These are phyloP conservation scores for Hypomontagnella monticulosa DNA, from an alignment of 495 filamentous ascomycete species.

Conservation along the genomic window DNA sequence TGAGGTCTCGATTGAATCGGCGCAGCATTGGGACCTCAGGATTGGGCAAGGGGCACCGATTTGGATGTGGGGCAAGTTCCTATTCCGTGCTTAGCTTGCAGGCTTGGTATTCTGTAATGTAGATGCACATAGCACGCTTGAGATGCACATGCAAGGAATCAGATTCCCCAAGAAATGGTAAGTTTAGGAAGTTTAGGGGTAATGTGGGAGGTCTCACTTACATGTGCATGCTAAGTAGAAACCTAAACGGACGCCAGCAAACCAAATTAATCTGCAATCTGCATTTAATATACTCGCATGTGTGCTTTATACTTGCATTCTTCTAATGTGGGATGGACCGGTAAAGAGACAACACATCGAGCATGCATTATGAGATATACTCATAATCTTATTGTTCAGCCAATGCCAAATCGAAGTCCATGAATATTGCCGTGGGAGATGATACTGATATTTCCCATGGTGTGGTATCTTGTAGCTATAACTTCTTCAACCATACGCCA, in stretches of 20 bases:
- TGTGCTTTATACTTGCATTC: too few species aligned
- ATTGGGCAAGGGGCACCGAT: conserved; percentile 18
- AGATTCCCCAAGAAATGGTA: conserved; percentile 6
- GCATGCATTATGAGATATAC: too few species aligned
- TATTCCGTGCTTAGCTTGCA: conserved; percentile 21
- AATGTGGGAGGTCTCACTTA: conserved; percentile 1
- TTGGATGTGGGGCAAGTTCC: conserved; percentile 13
- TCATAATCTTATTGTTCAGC: too few species aligned
- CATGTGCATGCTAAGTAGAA: background rate
- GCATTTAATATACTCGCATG: too few species aligned
- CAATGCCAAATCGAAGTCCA: too few species aligned
- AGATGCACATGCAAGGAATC: conserved; percentile 18
- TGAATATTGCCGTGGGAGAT: background rate
- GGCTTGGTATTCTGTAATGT: background rate
- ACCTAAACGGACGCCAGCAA: too few species aligned
- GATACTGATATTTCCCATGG: background rate
- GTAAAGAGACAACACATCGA: too few species aligned
- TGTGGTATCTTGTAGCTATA: background rate
- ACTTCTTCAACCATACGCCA: background rate
- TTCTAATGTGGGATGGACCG: too few species aligned
- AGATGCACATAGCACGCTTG: too few species aligned
- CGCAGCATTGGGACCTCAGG: conserved; percentile 14
- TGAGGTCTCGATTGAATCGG: conserved; percentile 21
- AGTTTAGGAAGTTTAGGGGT: conserved; percentile 11
- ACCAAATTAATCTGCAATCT: too few species aligned